Percentiles rank a stretch among this genome's conserved stretches.
Conservation (phyloP, 2,329 filamentous ascomycete genomes). For the Penicillium sp. region DNA sequence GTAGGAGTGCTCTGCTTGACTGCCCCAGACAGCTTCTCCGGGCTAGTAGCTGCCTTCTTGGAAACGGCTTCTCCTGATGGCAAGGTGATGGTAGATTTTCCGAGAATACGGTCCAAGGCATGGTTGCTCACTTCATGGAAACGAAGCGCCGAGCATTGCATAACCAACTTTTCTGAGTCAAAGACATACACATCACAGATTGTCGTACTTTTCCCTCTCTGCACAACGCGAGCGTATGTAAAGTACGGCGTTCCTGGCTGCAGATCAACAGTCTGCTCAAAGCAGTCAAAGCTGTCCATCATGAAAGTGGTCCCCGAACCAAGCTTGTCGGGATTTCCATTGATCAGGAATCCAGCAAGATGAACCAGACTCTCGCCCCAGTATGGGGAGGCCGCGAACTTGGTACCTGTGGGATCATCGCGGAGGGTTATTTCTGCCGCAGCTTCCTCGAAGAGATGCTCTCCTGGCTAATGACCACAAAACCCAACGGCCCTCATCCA, state of each 20-base stretch:
- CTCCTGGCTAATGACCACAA: too few species aligned
- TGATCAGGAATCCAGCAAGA: slow-evolving; percentile 31
- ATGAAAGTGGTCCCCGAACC: neutral
- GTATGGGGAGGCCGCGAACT: slow-evolving; percentile 25
- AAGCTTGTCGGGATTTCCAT: slow-evolving; percentile 13
- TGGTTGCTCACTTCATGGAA: neutral
- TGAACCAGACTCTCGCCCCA: slow-evolving; percentile 25
- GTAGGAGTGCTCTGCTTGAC: too few species aligned
- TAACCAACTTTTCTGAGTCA: neutral
- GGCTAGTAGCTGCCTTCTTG: too few species aligned
- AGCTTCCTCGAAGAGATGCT: slow-evolving; percentile 9
- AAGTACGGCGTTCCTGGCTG: neutral
- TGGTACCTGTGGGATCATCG: neutral
- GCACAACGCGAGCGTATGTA: neutral
- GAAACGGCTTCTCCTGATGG: too few species aligned
- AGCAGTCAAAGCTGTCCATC: slow-evolving; percentile 1
- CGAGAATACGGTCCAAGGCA: neutral
- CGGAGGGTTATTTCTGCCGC: neutral
- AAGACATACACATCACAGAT: neutral
- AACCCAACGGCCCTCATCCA: too few species aligned
- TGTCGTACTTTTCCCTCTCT: neutral
- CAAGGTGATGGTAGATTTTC: too few species aligned
- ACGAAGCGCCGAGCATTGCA: neutral
- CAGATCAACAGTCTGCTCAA: neutral
- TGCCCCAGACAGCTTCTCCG: too few species aligned